phyloP scores from a whole-genome alignment of 2,329 filamentous ascomycete species.

The Westerdykella aurantiaca region DNA sequence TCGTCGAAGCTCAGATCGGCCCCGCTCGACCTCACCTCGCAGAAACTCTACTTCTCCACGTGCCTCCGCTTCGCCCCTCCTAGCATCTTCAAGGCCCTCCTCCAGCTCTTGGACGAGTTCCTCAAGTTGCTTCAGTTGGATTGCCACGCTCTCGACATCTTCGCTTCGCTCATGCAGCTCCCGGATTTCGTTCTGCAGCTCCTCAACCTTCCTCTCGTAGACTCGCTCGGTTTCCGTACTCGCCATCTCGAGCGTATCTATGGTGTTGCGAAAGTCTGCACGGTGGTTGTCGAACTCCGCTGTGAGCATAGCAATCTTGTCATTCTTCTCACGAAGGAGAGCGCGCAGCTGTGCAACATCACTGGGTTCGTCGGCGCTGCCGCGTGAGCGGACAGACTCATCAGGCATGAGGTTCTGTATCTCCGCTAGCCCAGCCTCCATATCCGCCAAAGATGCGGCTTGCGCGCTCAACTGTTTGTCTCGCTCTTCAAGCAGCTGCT shows the following conservation, averaged over 20 bases:
- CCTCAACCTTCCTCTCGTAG: constrained; percentile 88
- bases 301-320: constrained; percentile 89
- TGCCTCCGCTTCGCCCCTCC: constrained; percentile 90
- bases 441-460: constrained; percentile 72
- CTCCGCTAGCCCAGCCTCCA: constrained; percentile 83
- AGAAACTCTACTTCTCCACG: constrained; percentile 94
- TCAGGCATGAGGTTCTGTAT: constrained; percentile 64
- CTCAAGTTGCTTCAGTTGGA: constrained; percentile 89
- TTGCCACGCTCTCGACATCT: constrained; percentile 86
- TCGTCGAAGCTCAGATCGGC: constrained; percentile 76
- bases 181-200: constrained; percentile 73
- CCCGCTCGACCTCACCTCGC: constrained; percentile 87
- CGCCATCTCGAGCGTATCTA: constrained; percentile 92
- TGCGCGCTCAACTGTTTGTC: constrained; percentile 88
- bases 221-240: constrained; percentile 93
- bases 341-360: constrained; percentile 72
- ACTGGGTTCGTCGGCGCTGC: constrained; percentile 47
- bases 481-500: constrained; percentile 70
- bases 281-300: constrained; percentile 91
- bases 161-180: constrained; percentile 77
- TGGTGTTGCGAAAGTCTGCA: constrained; percentile 92
- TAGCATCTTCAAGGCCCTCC: constrained; percentile 90
- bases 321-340: constrained; percentile 89
- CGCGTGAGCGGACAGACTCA: constrained; percentile 42
- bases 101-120: constrained; percentile 95